Percentiles rank a stretch among this genome's conserved stretches.
phyloP scores from a whole-genome alignment of 2,329 filamentous ascomycete species.

The Fusarium sambucinum region DNA sequence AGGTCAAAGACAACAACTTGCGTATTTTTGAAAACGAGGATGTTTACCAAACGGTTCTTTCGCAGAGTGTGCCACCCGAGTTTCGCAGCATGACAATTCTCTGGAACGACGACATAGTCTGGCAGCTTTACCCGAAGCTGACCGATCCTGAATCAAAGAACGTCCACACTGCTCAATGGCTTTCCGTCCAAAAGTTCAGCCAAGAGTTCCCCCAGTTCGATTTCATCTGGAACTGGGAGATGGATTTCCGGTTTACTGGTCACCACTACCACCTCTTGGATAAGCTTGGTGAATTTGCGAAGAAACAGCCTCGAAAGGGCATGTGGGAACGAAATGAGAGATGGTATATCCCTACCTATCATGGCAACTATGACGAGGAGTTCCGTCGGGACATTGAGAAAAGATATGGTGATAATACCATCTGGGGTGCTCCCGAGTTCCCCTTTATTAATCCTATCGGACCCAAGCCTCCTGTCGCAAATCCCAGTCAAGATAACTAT shows the following conservation, averaged over 20 bases:
- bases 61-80: constrained; percentile 74
- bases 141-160: constrained; percentile 68
- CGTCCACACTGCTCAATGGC: constrained; percentile 74
- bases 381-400: constrained; percentile 74
- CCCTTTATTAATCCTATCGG: constrained; percentile 72
- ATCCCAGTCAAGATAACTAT: constrained; percentile 73
- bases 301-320: constrained; percentile 76
- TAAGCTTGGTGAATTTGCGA: constrained; percentile 72
- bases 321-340: constrained; percentile 80
- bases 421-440: constrained; percentile 75
- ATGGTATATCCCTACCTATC: constrained; percentile 77
- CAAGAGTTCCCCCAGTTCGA: constrained; percentile 83
- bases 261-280: constrained; percentile 85
- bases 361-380: constrained; percentile 74
- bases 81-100: constrained; percentile 78
- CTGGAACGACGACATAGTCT: constrained; percentile 81
- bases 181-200: constrained; percentile 80
- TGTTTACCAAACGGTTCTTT: constrained; percentile 70
- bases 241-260: constrained; percentile 82
- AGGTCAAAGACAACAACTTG: constrained; percentile 74
- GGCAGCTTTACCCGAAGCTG: constrained; percentile 80
- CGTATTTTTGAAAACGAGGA: constrained; percentile 70
- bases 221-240: constrained; percentile 89
- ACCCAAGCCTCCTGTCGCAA: constrained; percentile 70
- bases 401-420: constrained; percentile 62